Evolutionary conservation across 345 rosid species (phyloP), one percentile per base, ranked within the genome.

Genomic region (Brassica rapa): DNA sequence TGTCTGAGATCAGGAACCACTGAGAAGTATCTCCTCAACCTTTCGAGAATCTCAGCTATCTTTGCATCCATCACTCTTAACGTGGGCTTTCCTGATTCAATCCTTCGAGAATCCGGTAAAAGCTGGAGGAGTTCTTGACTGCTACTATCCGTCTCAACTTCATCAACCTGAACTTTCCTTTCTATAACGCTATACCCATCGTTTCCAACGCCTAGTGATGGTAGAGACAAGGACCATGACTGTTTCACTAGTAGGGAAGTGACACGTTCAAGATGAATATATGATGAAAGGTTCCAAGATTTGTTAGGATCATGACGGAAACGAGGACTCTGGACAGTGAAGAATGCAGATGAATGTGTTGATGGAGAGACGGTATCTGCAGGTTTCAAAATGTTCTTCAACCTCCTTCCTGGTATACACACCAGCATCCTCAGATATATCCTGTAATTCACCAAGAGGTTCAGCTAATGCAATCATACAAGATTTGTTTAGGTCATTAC

Each of bases 41-140:
- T 86, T 74, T 76, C 86, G 32, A 90, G 85, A 68, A 91, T 86
- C 76, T 85, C 89, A n/a, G 91, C 91, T 80, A 86, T 85, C 81
- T 86, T 91, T 74, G 98, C 81, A 81, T 95, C 99, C 93, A 89
- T 89, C 61, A 95, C 97, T 19, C 93, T 89, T 73, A 95, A 80
- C 12, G 94, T 90, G 66, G 84, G 84, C 67, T 73, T 88, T 12
- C 80, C 82, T 43, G 76, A 82, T 77, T 76, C 77, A 2, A 77
- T 77, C 75, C 77, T 88, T 64, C 81, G 82, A 32, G 80, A 83
- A 71, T 86, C 85, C 62, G 89, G 81, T 63, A 82, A 66, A 72
- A 72, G 59, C 66, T 72, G 87, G 64, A 78, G 87, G 64, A 78
- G 71, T 66, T 86, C 77, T 56, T 80, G 74, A 78, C 74, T 75